Evolutionary conservation across 2,329 filamentous ascomycete species (phyloP), one percentile per base, ranked within the genome.

Genomic region (Parasarocladium wereldwijsianum): DNA sequence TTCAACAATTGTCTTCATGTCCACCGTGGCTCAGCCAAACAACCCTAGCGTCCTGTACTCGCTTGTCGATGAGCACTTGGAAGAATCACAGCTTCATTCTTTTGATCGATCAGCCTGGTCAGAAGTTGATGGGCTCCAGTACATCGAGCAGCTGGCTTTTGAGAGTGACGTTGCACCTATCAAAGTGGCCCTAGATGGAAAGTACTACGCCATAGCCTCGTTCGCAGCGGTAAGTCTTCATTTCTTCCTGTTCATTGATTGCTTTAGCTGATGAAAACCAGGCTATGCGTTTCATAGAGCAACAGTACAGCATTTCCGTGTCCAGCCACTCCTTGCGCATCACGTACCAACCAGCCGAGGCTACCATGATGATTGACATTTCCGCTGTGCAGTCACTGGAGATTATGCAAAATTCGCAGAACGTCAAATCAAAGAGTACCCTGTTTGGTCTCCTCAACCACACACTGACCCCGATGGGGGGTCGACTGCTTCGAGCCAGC

Each of bases 291-390:
- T 93, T 82, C 47, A 67, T 92, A 26, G 80, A 93, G 34, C 52
- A 77, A 2, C 70, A 73, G 6, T 64, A 84, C 36, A 63, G 63
- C 4, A 64, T 77, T 35, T 70, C 65, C 1, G 90, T 93, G 46
- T 64, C 73, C 4, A 62, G 66, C n/a, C 77, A 90, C 46, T 86
- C 86, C 13, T 66, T 96, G 18, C 73, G 84, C 4, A 78, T 96
- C 44, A 77, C 74, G 38, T 94, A 93, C 41, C 77, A 87, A 43
- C 79, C 85, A 1, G 85, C 84, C 0, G 82, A 93, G 46, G 81
- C 87, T 15, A 82, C 84, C 1, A 93, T 96, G 86, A 83, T 93
- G 70, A 92, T 96, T 41, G 87, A 94, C 43, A 65, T 90, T 3
- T 78, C 83, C 1, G 93, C 86, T 0, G 83, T 94, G 17, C 68